Conservation (phyloP, 2,329 filamentous ascomycete species). For the Monosporascus ibericus region DNA sequence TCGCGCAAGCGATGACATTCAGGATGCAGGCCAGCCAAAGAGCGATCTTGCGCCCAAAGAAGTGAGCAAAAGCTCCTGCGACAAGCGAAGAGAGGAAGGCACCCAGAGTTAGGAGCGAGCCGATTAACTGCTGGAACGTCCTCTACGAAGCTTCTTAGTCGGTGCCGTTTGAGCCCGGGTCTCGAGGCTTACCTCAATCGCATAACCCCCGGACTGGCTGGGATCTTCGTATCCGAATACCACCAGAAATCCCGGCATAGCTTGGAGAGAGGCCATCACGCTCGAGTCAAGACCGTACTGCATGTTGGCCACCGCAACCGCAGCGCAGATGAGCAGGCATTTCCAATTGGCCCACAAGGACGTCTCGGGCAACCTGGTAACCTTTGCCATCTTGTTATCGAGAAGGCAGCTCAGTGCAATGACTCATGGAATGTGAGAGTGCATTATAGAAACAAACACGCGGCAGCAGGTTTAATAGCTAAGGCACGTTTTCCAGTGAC, state of each 20-base stretch:
- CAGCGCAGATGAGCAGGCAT: conserved; percentile 39
- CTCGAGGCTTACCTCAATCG: conserved; percentile 30
- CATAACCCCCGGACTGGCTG: conserved; percentile 27
- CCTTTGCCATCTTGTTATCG: conserved; percentile 11
- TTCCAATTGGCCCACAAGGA: conserved; percentile 34
- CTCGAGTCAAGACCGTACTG: conserved; percentile 46
- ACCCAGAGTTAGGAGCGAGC: conserved; percentile 44
- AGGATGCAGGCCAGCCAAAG: conserved; percentile 42
- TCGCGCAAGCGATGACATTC: conserved; percentile 35
- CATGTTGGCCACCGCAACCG: conserved; percentile 42
- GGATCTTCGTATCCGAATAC: conserved; percentile 44
- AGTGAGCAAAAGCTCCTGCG: conserved; percentile 40
- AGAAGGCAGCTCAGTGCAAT: background rate
- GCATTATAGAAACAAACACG: background rate
- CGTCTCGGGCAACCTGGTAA: conserved; percentile 22
- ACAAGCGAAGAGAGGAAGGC: conserved; percentile 43
- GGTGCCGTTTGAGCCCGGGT: no score
- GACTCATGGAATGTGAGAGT: background rate
- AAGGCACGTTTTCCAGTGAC: background rate
- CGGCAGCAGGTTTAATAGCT: background rate
- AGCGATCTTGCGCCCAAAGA: conserved; percentile 38
- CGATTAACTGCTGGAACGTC: conserved; percentile 46
- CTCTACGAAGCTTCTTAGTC: conserved; percentile 21
- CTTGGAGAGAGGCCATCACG: conserved; percentile 38
- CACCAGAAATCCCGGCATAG: conserved; percentile 44